Percentiles rank a stretch among this genome's conserved stretches.
Evolutionary conservation across 169 alveolate genomes (phyloP).

Genomic region (Theileria equi): DNA sequence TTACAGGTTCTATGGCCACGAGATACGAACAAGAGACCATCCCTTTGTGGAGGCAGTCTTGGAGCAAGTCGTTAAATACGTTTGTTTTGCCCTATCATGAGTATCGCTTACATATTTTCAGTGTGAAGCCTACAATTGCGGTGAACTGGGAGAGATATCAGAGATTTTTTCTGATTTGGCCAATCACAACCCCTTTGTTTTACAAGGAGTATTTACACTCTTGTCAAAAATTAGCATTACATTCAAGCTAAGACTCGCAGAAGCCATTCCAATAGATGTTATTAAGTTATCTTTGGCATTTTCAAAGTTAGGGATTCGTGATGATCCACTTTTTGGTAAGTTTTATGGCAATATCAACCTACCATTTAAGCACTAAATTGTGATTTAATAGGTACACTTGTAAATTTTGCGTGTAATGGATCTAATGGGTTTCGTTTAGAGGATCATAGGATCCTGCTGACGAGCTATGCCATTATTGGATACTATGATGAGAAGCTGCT

Average conservation of each 20-base stretch:
- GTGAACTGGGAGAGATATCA: slow-evolving; percentile 44
- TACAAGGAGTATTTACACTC: background rate
- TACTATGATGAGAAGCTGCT: slow-evolving; percentile 15
- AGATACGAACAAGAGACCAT: slow-evolving; percentile 11
- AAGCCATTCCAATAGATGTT: slow-evolving; percentile 41
- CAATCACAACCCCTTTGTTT: background rate
- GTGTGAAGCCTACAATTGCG: slow-evolving; percentile 56
- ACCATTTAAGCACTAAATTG: background rate
- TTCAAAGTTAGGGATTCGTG: slow-evolving; percentile 50
- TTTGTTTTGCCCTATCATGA: background rate
- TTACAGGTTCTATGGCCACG: slow-evolving; percentile 31
- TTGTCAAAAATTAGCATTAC: slow-evolving; percentile 44
- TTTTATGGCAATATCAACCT: background rate
- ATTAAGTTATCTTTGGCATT: slow-evolving; percentile 42
- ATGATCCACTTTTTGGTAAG: background rate
- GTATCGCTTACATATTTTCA: slow-evolving; percentile 13
- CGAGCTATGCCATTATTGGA: slow-evolving; percentile 27
- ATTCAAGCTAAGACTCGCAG: slow-evolving; percentile 58
- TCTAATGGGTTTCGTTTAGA: slow-evolving; percentile 26
- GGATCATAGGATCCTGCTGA: slow-evolving; percentile 35
- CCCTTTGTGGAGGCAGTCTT: slow-evolving; percentile 10
- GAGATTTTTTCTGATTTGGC: slow-evolving; percentile 40
- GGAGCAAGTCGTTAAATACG: slow-evolving; percentile 4
- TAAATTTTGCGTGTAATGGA: slow-evolving; percentile 7
- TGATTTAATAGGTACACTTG: slow-evolving; percentile 25